These are phyloP conservation scores for Saxispiralis lemnorum DNA, from an alignment of 495 filamentous ascomycete genomes.

Conservation along the genomic window DNA sequence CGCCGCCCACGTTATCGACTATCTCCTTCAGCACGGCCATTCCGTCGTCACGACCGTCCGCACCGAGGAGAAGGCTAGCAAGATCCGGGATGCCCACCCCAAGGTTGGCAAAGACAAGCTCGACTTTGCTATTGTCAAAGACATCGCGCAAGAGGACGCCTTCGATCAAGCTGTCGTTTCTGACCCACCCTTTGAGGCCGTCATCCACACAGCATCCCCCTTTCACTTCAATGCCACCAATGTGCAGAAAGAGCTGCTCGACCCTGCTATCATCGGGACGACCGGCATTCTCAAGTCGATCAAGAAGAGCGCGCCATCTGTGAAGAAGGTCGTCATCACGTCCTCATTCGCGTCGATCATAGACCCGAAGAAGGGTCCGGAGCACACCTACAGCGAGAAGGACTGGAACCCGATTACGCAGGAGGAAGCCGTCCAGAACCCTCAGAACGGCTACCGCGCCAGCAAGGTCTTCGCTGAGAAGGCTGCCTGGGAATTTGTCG, in stretches of 20 bases:
- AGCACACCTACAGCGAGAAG: constrained; percentile 47
- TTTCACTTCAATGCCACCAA: constrained; percentile 57
- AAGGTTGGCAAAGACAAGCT: constrained; percentile 43
- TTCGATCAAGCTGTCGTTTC: constrained; percentile 60
- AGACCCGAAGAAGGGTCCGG: constrained; percentile 30
- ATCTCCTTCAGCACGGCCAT: constrained; percentile 49
- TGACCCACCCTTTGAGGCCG: constrained; percentile 59
- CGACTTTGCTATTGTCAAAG: constrained; percentile 58
- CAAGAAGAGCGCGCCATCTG: constrained; percentile 52
- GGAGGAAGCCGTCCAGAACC: constrained; percentile 41
- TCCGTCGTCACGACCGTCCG: constrained; percentile 74
- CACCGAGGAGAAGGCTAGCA: constrained; percentile 57
- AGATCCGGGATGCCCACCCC: constrained; percentile 52
- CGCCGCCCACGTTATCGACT: constrained; percentile 63
- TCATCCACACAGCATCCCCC: constrained; percentile 73
- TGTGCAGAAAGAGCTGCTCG: constrained; percentile 61
- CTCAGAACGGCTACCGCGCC: constrained; percentile 40
- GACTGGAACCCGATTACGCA: constrained; percentile 75
- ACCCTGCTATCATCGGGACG: constrained; percentile 74
- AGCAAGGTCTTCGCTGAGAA: constrained; percentile 38
- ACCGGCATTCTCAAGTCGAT: constrained; percentile 60
- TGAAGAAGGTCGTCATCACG: constrained; percentile 67
- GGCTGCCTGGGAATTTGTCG: constrained; percentile 68
- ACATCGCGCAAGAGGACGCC: constrained; percentile 57
- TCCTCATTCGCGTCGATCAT: constrained; percentile 70